phyloP scores from a whole-genome alignment of 2,329 filamentous ascomycete species.

The Aspergillus niger region DNA sequence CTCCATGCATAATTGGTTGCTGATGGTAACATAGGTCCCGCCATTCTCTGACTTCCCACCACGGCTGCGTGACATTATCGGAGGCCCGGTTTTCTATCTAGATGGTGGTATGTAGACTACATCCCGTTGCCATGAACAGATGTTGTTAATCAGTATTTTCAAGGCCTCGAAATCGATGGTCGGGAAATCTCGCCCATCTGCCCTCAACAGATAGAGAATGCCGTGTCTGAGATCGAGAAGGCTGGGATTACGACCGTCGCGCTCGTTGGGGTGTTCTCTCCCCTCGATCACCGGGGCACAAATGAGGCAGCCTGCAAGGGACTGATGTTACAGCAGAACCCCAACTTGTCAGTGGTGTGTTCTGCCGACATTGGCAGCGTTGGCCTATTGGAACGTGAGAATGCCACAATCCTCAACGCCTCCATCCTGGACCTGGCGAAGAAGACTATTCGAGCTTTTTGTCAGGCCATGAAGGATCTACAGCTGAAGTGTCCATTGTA shows the following conservation, averaged over 20 bases:
- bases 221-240: conserved; percentile 44
- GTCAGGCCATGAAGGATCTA: conserved; percentile 49
- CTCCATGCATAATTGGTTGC: not conserved
- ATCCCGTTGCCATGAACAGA: not conserved
- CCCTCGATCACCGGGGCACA: conserved; percentile 52
- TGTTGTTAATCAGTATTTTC: not conserved
- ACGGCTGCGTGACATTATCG: conserved; percentile 48
- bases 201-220: conserved; percentile 27
- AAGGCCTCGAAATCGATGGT: conserved; percentile 49
- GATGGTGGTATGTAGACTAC: conserved; percentile 39
- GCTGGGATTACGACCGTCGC: conserved; percentile 52
- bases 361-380: conserved; percentile 54
- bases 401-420: conserved; percentile 54
- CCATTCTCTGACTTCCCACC: conserved; percentile 52
- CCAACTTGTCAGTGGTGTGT: conserved; percentile 44
- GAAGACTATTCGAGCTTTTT: conserved; percentile 49
- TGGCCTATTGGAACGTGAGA: conserved; percentile 54
- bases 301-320: conserved; percentile 17
- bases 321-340: conserved; percentile 10
- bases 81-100: conserved; percentile 51
- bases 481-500: conserved; percentile 51
- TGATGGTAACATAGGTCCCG: not conserved
- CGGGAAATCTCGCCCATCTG: conserved; percentile 13
- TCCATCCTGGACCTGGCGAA: conserved; percentile 50
- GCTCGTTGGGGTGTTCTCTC: conserved; percentile 60